Conservation (phyloP, 129 eudicot species). For the Tanacetum coccineum region DNA sequence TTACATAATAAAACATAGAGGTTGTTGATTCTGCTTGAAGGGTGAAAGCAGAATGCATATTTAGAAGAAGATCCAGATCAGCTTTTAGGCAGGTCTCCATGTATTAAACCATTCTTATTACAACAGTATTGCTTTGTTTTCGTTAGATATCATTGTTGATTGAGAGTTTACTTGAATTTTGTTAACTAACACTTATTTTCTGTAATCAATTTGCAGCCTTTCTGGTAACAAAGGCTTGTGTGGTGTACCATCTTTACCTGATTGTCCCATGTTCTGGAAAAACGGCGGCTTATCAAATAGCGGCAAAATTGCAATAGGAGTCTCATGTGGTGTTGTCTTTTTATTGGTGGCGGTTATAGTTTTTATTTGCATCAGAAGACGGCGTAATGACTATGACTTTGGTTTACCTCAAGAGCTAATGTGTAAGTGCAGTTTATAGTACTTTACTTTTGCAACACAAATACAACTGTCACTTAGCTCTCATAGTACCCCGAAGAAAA, state of each 20-base stretch:
- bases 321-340: constrained; percentile 57
- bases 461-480: neutral
- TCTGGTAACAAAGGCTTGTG: constrained; percentile 87
- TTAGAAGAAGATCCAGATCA: neutral
- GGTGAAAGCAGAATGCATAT: neutral
- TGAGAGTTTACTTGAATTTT: neutral
- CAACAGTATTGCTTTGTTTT: neutral
- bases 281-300: constrained; percentile 60
- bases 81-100: neutral
- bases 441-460: neutral
- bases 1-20: neutral
- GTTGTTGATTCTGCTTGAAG: neutral
- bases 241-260: constrained; percentile 83
- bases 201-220: constrained; percentile 48
- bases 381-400: constrained; percentile 80
- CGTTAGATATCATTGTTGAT: neutral
- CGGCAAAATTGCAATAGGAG: constrained; percentile 75
- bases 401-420: constrained; percentile 76
- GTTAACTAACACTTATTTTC: neutral
- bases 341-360: constrained; percentile 34
- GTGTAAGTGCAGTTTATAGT: constrained; percentile 46
- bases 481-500: neutral
- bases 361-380: constrained; percentile 53
- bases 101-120: neutral
- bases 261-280: constrained; percentile 78